Evolutionary conservation across 2,329 filamentous ascomycete species (phyloP).

Genomic region (Hymenoscyphus occultus): DNA sequence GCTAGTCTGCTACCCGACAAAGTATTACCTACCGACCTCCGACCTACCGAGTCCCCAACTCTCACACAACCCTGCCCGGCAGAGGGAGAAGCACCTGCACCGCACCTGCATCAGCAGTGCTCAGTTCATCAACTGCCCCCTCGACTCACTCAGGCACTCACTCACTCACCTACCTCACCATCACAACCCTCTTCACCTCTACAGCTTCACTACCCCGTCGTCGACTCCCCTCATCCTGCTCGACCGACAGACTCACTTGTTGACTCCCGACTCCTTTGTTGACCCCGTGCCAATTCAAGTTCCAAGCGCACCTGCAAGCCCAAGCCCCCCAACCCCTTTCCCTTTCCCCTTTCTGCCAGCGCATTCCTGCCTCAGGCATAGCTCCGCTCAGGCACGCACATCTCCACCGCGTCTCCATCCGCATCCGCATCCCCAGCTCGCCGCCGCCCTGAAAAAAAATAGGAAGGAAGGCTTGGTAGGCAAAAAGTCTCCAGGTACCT

Average conservation of each 20-base stretch:
- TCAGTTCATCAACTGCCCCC: not conserved
- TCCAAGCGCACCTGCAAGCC: not conserved
- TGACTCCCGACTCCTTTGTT: too few species aligned
- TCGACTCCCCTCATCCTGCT: too few species aligned
- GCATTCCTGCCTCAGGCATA: constrained; percentile 2
- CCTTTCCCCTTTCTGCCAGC: constrained; percentile 5
- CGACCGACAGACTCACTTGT: too few species aligned
- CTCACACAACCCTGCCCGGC: not conserved
- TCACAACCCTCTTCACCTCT: not conserved
- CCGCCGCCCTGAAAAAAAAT: constrained; percentile 4
- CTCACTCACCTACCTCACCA: not conserved
- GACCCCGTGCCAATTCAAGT: too few species aligned
- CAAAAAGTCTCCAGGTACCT: constrained; percentile 1
- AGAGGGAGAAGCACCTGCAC: not conserved
- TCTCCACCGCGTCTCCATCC: too few species aligned
- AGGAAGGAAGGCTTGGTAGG: not conserved
- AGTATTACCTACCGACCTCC: not conserved
- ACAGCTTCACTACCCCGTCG: not conserved
- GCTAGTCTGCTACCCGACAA: too few species aligned
- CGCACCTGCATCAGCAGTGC: not conserved
- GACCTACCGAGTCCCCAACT: constrained; percentile 2
- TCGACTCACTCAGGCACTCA: not conserved
- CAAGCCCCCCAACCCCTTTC: not conserved
- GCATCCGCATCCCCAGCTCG: too few species aligned
- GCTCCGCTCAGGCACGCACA: constrained; percentile 3